These are phyloP conservation scores for Diutina sp. DNA, from an alignment of 1,139 yeast species.

Conservation along the genomic window DNA sequence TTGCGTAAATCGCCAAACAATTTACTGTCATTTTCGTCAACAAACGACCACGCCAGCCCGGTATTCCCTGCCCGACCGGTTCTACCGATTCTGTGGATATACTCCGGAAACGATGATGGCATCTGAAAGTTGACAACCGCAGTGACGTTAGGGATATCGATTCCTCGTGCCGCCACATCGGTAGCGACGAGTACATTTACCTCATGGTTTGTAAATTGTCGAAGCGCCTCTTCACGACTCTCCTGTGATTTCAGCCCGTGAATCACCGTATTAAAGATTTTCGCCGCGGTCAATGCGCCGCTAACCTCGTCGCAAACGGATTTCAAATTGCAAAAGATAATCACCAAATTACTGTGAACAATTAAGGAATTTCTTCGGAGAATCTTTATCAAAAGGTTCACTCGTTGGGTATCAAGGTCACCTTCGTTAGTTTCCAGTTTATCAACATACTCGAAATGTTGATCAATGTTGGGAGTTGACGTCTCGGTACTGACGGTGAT, in stretches of 20 bases:
- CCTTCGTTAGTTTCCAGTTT: constrained; percentile 8
- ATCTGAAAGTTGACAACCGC: constrained; percentile 80
- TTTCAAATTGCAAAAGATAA: constrained; percentile 72
- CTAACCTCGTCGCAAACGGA: constrained; percentile 58
- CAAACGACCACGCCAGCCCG: constrained; percentile 67
- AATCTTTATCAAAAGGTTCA: constrained; percentile 13
- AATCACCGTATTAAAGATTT: constrained; percentile 41
- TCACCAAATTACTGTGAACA: constrained; percentile 22
- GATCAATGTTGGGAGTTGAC: constrained; percentile 35
- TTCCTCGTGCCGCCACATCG: constrained; percentile 29
- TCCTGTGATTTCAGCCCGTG: constrained; percentile 87
- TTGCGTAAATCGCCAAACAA: constrained; percentile 39
- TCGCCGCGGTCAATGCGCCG: constrained; percentile 26
- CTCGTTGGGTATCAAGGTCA: constrained; percentile 12
- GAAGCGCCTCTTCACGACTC: constrained; percentile 71
- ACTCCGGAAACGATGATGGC: constrained; percentile 62
- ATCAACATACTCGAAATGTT: constrained; percentile 43
- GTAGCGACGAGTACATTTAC: constrained; percentile 10
- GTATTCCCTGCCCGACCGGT: constrained; percentile 88
- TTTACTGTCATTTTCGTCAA: constrained; percentile 44
- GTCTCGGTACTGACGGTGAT: background rate
- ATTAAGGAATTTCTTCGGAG: constrained; percentile 16
- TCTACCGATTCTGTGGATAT: constrained; percentile 88
- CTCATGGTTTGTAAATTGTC: constrained; percentile 31
- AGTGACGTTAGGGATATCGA: constrained; percentile 56